Conservation (phyloP, 768 basidiomycete species). For the Tulasnella sp. region DNA sequence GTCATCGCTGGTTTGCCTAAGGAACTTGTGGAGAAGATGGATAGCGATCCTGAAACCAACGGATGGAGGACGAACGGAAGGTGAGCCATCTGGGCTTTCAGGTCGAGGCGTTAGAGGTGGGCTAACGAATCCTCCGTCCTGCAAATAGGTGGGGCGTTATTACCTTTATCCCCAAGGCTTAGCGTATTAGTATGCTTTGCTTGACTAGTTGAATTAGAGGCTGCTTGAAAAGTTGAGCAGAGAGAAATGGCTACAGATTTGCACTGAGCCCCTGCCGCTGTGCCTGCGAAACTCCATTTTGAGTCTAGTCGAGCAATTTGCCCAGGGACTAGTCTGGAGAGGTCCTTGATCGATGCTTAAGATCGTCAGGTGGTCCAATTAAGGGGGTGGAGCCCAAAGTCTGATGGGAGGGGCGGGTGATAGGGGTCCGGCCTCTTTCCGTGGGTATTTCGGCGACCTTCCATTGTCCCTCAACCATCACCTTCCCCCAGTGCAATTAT, state of each 20-base stretch:
- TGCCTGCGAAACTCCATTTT: no score
- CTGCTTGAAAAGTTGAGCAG: not conserved
- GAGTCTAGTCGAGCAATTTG: no score
- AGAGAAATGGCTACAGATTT: not conserved
- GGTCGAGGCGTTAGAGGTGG: not conserved
- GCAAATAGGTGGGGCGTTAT: not conserved
- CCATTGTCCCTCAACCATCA: not conserved
- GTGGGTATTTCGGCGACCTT: not conserved
- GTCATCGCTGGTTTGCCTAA: constrained; percentile 78
- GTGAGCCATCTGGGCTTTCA: constrained; percentile 39
- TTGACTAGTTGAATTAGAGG: not conserved
- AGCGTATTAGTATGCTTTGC: not conserved
- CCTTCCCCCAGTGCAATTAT: not conserved
- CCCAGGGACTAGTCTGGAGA: no score
- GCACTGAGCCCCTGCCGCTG: no score
- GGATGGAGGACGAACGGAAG: constrained; percentile 74
- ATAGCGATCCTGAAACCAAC: constrained; percentile 53
- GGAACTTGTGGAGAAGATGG: constrained; percentile 63
- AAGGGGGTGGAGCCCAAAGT: no score
- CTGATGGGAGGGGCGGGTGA: not conserved
- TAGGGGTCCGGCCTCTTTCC: not conserved
- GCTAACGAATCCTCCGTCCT: not conserved
- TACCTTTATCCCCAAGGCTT: not conserved
- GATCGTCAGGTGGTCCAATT: no score
- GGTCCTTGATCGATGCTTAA: no score